A percentile compares a stretch with the other conserved stretches of the same genome.
These are phyloP conservation scores for Penicillium sp. DNA, from an alignment of 2,329 filamentous ascomycete species.

Conservation along the genomic window DNA sequence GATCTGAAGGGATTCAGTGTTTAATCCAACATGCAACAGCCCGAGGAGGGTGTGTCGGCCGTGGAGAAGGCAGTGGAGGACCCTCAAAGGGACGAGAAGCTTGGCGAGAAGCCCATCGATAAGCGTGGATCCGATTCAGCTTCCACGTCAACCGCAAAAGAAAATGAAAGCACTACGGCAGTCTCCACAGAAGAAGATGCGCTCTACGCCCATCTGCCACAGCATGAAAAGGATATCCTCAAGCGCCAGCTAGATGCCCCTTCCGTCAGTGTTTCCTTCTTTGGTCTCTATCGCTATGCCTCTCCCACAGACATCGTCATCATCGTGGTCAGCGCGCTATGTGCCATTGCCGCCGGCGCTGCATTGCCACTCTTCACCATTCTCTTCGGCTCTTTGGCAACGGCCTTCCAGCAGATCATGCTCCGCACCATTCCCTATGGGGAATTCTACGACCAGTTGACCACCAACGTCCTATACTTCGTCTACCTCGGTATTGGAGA, in stretches of 20 bases:
- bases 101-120: slow-evolving; percentile 13
- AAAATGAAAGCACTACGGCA: slow-evolving; percentile 34
- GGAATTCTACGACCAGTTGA: slow-evolving; percentile 61
- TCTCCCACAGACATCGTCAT: slow-evolving; percentile 64
- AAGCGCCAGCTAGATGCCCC: slow-evolving; percentile 67
- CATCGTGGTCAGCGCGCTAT: slow-evolving; percentile 60
- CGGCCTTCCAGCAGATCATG: slow-evolving; percentile 67
- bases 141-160: slow-evolving; percentile 24
- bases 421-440: slow-evolving; percentile 48
- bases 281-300: slow-evolving; percentile 68
- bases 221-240: slow-evolving; percentile 65
- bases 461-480: slow-evolving; percentile 72
- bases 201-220: slow-evolving; percentile 62
- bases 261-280: slow-evolving; percentile 62
- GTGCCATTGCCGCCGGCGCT: slow-evolving; percentile 70
- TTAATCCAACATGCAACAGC: slow-evolving; percentile 19
- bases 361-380: slow-evolving; percentile 76
- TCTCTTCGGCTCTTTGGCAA: slow-evolving; percentile 74
- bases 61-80: slow-evolving; percentile 18
- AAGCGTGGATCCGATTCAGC: slow-evolving; percentile 19
- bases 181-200: slow-evolving; percentile 47
- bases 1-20: no score
- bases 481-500: slow-evolving; percentile 80
- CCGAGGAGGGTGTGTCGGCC: slow-evolving; percentile 17
- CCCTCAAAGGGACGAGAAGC: slow-evolving; percentile 13